Conservation (phyloP, 2,329 filamentous ascomycete species). For the Penicillium freii region DNA sequence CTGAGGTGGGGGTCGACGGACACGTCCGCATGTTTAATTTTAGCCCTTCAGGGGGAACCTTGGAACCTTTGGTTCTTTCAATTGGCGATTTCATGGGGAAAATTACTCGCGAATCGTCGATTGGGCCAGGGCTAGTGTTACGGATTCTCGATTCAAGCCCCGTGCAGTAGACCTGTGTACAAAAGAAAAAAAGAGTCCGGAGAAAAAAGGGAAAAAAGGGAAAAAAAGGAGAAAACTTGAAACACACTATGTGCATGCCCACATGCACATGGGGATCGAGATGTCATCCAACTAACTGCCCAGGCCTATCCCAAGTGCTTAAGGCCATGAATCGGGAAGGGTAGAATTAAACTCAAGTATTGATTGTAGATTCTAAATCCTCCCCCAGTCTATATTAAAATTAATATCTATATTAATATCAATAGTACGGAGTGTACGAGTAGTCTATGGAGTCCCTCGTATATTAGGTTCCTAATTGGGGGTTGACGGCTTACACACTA, state of each 20-base stretch:
- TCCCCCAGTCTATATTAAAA: too few relatives aligned
- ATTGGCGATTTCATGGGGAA: background rate
- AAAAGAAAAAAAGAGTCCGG: background rate
- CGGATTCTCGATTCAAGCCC: background rate
- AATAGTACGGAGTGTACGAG: too few relatives aligned
- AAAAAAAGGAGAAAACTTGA: background rate
- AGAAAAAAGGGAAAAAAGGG: background rate
- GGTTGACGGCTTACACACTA: background rate
- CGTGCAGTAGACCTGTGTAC: background rate
- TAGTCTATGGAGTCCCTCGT: too few relatives aligned
- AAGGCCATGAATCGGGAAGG: background rate
- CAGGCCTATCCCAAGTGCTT: background rate
- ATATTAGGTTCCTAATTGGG: background rate
- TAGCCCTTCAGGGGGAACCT: conserved; percentile 1
- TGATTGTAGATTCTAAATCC: too few relatives aligned
- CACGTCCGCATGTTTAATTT: conserved; percentile 14
- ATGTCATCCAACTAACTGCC: background rate
- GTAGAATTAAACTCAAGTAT: background rate
- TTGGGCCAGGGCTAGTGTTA: background rate
- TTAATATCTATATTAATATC: too few relatives aligned
- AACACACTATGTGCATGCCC: background rate
- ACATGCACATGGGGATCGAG: too few relatives aligned
- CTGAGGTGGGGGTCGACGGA: conserved; percentile 13
- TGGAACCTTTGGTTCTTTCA: background rate
- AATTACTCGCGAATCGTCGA: conserved; percentile 1